Conservation (phyloP, 2,329 filamentous ascomycete genomes). For the Lasiodiplodia sp. region DNA sequence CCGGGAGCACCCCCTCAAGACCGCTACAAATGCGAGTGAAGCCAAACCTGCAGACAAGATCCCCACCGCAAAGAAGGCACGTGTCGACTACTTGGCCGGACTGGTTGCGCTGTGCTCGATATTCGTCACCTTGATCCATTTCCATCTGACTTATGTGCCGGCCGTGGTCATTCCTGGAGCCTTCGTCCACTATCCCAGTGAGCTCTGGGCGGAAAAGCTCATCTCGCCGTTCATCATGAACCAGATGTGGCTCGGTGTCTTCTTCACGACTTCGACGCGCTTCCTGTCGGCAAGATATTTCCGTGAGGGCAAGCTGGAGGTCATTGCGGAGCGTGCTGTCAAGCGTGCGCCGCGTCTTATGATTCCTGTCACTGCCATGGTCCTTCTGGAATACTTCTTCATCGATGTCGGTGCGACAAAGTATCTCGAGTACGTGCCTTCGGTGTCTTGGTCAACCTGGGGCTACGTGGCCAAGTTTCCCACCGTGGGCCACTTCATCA, state of each 20-base stretch:
- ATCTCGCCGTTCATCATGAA: constrained; percentile 55
- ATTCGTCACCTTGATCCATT: constrained; percentile 55
- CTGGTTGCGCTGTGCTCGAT: constrained; percentile 54
- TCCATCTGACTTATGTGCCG: constrained; percentile 53
- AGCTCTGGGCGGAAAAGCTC: constrained; percentile 51
- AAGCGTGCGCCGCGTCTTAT: constrained; percentile 55
- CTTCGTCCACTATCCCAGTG: constrained; percentile 49
- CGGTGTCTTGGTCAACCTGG: constrained; percentile 57
- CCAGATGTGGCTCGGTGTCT: constrained; percentile 57
- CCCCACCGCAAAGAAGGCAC: constrained; percentile 35
- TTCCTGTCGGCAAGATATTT: constrained; percentile 55
- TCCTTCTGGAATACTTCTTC: constrained; percentile 56
- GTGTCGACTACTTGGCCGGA: constrained; percentile 57
- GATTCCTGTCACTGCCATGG: constrained; percentile 54
- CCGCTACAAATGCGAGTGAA: constrained; percentile 3
- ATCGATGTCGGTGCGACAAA: constrained; percentile 53
- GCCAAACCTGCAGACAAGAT: constrained; percentile 9
- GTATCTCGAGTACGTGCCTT: constrained; percentile 55
- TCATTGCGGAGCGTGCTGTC: constrained; percentile 54
- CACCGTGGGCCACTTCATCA: constrained; percentile 54
- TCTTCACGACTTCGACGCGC: constrained; percentile 57
- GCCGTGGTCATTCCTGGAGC: constrained; percentile 48
- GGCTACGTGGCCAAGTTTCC: constrained; percentile 51
- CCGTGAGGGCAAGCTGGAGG: constrained; percentile 50
- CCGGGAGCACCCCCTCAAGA: constrained; percentile 22